These are phyloP conservation scores for Barnettozyma vustinii DNA, from an alignment of 805 yeast genomes.

Conservation along the genomic window DNA sequence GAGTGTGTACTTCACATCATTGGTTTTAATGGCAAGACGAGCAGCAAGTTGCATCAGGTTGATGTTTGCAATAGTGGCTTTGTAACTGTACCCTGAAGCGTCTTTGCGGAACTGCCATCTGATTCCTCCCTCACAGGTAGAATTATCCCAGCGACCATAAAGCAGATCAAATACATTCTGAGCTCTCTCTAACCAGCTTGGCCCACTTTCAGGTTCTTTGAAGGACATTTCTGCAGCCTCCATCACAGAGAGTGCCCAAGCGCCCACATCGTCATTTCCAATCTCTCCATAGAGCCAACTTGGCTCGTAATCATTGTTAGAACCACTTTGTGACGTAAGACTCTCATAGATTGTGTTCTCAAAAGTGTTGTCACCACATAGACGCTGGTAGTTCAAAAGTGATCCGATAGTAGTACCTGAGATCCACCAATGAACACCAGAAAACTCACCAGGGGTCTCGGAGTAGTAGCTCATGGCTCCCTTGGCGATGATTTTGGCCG, in stretches of 20 bases:
- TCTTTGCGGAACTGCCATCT: constrained; percentile 66
- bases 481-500: constrained; percentile 48
- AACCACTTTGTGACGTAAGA: constrained; percentile 34
- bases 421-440: constrained; percentile 82
- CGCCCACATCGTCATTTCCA: constrained; percentile 54
- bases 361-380: constrained; percentile 64
- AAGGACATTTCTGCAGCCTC: constrained; percentile 58
- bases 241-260: constrained; percentile 63
- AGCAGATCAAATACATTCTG: constrained; percentile 55
- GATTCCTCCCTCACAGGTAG: constrained; percentile 55
- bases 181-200: constrained; percentile 50
- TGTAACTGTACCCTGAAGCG: constrained; percentile 58
- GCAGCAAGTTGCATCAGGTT: constrained; percentile 60
- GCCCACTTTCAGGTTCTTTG: constrained; percentile 38
- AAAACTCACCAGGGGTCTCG: constrained; percentile 52
- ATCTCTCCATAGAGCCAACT: neutral
- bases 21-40: constrained; percentile 54
- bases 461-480: constrained; percentile 67
- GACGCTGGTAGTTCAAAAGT: constrained; percentile 66
- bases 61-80: constrained; percentile 61
- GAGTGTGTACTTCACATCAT: constrained; percentile 44
- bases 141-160: constrained; percentile 53
- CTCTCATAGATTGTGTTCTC: constrained; percentile 54
- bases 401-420: constrained; percentile 75
- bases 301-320: constrained; percentile 53